Evolutionary conservation across 306 rosid species (phyloP), one percentile per base, ranked within the genome.

Genomic region (Quercus bicolor): DNA sequence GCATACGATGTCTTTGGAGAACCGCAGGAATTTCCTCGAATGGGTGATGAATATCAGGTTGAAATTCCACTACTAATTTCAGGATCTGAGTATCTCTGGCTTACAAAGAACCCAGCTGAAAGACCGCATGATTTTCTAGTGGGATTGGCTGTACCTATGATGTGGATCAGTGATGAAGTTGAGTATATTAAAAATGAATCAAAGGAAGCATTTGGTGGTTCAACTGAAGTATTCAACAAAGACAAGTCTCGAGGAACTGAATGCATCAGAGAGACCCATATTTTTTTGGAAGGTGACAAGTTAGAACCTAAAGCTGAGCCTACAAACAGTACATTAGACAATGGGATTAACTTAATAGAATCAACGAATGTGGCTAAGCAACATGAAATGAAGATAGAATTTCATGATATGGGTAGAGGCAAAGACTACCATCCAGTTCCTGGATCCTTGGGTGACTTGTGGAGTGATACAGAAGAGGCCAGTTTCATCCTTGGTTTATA

Each of bases 401-500:
- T 73, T 83, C 76, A 23, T 29, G 82, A 75, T 59, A 81, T 76
- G 74, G 78, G 68, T 43, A 75, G 60, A 55, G 85, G 80, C 37
- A 82, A 76, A 78, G 86, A 85, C 52, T 77, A 70, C 43, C 24
- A 55, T 72, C 84, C 84, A 16, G 95, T 92, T 82, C 98, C 98
- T 5, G 96, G 89, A 66, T 81, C 88, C 76, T 84, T 72, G 24
- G 79, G 81, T 75, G 87, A 76, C 56, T 37, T 74, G 65, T 92
- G 92, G 98, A 88, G 76, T 87, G 90, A 85, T 75, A 79, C 74
- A 52, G 98, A 95, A 85, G 89, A 86, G 84, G 86, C 85, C 40
- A 68, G 93, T 84, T 88, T 95, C 75, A 83, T 90, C 82, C 97
- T 95, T 56, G 92, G 96, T 56, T 80, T 95, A 80, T 92, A 91